phyloP scores from a whole-genome alignment of 371 early-diverging fungal genomes.

The Mucor mucedo region DNA sequence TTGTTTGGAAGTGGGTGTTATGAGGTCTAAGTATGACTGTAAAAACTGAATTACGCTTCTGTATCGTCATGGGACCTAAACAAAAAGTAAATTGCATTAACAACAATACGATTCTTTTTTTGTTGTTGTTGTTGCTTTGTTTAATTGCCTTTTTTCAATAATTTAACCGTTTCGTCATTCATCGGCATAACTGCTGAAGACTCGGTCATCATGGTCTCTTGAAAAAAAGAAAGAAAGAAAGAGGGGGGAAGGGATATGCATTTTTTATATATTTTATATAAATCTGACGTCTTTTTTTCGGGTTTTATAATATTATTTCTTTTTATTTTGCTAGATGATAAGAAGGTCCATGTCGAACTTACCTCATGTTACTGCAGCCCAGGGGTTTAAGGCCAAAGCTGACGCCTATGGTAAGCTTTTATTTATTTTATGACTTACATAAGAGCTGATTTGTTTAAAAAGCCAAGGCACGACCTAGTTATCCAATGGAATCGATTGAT shows the following conservation, averaged over 20 bases:
- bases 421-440: neutral
- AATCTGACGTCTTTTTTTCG: conserved; percentile 11
- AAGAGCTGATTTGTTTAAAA: neutral
- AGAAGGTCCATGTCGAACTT: neutral
- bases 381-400: conserved; percentile 37
- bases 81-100: no score
- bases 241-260: neutral
- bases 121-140: neutral
- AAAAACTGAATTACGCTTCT: conserved; percentile 7
- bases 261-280: neutral
- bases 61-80: conserved; percentile 7
- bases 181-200: conserved; percentile 21
- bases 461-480: conserved; percentile 46
- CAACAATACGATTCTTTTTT: neutral
- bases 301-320: neutral
- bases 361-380: conserved; percentile 34
- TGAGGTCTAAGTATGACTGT: conserved; percentile 65
- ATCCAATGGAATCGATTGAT: conserved; percentile 36
- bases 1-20: conserved; percentile 65
- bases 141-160: conserved; percentile 16
- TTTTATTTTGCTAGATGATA: neutral
- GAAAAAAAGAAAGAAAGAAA: neutral
- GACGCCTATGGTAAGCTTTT: conserved; percentile 37
- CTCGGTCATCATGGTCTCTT: conserved; percentile 14
- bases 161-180: conserved; percentile 22